Percentiles rank a stretch among this genome's conserved stretches.
Evolutionary conservation across 148 eudicot species (phyloP).

Genomic region (Tetragonia tetragonoides): DNA sequence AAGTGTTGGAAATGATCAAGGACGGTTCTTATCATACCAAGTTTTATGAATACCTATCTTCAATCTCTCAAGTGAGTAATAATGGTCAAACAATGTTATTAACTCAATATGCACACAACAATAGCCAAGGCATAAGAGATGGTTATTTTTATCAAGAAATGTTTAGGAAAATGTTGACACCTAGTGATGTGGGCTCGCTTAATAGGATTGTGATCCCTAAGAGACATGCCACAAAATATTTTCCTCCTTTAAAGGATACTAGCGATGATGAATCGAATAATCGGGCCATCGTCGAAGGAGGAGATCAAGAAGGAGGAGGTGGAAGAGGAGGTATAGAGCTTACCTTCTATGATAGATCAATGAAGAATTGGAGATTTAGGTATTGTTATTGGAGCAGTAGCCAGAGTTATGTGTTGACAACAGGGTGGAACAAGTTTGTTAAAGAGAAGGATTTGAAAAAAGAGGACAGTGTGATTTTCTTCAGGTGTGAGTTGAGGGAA

Average conservation of each 20-base stretch:
- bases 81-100: background rate
- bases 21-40: constrained; percentile 46
- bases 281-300: no score
- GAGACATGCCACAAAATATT: constrained; percentile 41
- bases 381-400: constrained; percentile 58
- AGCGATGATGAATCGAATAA: background rate
- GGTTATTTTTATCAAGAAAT: constrained; percentile 20
- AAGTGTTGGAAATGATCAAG: constrained; percentile 42
- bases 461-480: constrained; percentile 38
- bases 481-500: constrained; percentile 19
- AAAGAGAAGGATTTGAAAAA: constrained; percentile 40
- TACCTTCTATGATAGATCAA: constrained; percentile 25
- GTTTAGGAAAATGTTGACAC: constrained; percentile 47
- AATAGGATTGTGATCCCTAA: constrained; percentile 55
- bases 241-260: background rate
- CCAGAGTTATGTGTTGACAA: constrained; percentile 49
- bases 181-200: constrained; percentile 55
- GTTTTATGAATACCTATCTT: constrained; percentile 29
- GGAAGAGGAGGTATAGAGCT: constrained; percentile 25
- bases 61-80: background rate
- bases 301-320: background rate
- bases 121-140: background rate
- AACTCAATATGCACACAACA: background rate
- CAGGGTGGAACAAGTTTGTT: constrained; percentile 57
- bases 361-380: constrained; percentile 43